Evolutionary conservation across 2,329 filamentous ascomycete species (phyloP), one percentile per base, ranked within the genome.

Genomic region (Ampelomyces quisqualis): DNA sequence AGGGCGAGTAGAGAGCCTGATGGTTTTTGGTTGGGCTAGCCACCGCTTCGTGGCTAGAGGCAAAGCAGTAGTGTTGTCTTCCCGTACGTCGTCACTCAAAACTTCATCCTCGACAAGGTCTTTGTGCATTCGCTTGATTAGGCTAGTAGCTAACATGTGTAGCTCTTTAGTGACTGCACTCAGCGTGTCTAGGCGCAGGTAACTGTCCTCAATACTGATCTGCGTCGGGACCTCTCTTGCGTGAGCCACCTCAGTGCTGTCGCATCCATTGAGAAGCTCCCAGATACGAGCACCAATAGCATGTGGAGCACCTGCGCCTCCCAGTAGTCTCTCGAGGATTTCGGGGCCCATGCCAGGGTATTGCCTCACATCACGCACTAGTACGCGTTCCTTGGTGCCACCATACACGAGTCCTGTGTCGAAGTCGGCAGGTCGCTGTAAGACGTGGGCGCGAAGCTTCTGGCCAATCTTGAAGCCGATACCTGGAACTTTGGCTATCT

Each of bases 201-300:
- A 97, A 11, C 89, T 93, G 68, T 97, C 90, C 63, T 97, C 91
- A 49, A 97, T 93, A 65, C 88, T 93, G 62, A 97, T 94, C 67
- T 96, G 90, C 1, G 81, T 82, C 0, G 91, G 91, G 1, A 94
- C 69, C 30, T 82, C 79, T 53, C 80, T 80, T 2, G 82, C 85
- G 48, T 82, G 76, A 34, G 82, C 81, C 13, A 97, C 89, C 43
- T 88, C 82, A 1, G 78, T 76, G 37, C 82, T 71, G 64, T 97
- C 91, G 19, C 89, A 75, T 5, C 90, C 91, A 63, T 96, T 85
- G 2, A 97, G 71, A 5, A 95, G 73, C 13, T 73, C 75, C 89
- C 89, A 97, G 3, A 90, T 72, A 53, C 81, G 85, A 22, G 72
- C 64, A 1, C 89, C 88, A 37, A 90, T 81, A 19, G 85, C 87